Conservation (phyloP, 768 basidiomycete species). For the Boletus bicolor region DNA sequence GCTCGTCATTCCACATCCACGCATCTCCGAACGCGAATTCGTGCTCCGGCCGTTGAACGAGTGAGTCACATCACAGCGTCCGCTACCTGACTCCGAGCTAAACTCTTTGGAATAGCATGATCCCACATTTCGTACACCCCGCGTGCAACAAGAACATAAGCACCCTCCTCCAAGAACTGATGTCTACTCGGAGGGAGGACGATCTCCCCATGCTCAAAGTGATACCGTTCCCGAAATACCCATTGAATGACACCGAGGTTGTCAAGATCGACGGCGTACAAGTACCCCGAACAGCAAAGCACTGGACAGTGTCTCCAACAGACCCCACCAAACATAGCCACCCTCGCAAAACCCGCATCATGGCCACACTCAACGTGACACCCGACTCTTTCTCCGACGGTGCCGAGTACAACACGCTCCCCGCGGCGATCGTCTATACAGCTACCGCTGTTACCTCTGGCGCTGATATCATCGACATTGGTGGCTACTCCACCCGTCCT, state of each 20-base stretch:
- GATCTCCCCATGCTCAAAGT: constrained; percentile 63
- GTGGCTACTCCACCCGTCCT: constrained; percentile 92
- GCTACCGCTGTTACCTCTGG: constrained; percentile 48
- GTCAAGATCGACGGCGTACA: constrained; percentile 6
- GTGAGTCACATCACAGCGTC: constrained; percentile 40
- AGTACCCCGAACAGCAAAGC: constrained; percentile 20
- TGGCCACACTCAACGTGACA: constrained; percentile 91
- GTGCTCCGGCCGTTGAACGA: constrained; percentile 85
- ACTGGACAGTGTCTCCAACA: constrained; percentile 26
- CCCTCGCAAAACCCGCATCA: constrained; percentile 57
- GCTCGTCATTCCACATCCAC: constrained; percentile 81
- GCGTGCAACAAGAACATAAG: constrained; percentile 44
- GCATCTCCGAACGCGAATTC: constrained; percentile 84
- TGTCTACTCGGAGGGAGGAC: constrained; percentile 26
- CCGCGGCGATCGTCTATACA: constrained; percentile 54
- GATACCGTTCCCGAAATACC: constrained; percentile 67
- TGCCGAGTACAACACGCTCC: constrained; percentile 48
- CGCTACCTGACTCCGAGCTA: not conserved
- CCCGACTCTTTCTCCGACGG: constrained; percentile 98
- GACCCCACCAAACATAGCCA: constrained; percentile 10
- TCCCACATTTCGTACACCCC: constrained; percentile 74
- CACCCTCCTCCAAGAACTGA: constrained; percentile 42
- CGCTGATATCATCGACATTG: constrained; percentile 84
- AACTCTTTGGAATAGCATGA: constrained; percentile 53
- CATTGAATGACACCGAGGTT: constrained; percentile 24